Evolutionary conservation across 139 green algal genomes (phyloP), one percentile per base, ranked within the genome.

Genomic region (Chlorella sp.): DNA sequence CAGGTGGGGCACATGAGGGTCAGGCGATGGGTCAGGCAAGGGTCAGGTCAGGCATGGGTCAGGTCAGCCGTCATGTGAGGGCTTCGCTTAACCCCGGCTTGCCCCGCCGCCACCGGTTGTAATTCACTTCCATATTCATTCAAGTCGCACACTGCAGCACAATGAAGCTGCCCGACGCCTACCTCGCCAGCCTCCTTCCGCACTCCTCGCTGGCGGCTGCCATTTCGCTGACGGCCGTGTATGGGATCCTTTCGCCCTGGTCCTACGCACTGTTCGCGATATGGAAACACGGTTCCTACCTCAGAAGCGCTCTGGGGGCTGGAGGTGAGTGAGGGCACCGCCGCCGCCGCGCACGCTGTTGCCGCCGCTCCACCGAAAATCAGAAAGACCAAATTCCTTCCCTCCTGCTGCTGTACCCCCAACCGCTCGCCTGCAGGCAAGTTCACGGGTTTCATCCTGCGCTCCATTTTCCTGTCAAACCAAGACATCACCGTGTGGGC

Each of bases 361-460:
- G 36, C 39, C 36, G 78, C 78, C 7, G 80, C 80, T 26, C 42
- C n/a, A 19, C 21, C 39, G 42, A 19, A 15, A 15, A 30, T 11
- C 36, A 48, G 24, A 32, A 14, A 26, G 18, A 16, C 16, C 9
- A 9, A 48, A 53, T 28, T 61, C 37, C 16, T 83, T 9, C 36
- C 16, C 37, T 19, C n/a, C 37, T n/a, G 5, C 80, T 42, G 18
- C 16, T 34, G 68, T 22, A 32, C 1, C 39, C 0, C 11, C 1
- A 26, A 1, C 71, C 0, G 12, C 40, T 32, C 11, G 22, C 61
- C 12, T 57, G 84, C 84, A 88, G 84, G 84, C 15, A 81, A 81
- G 30, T 88, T 88, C 69, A 53, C 22, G 30, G 84, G 84, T 28
- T 88, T 88, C 19, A 5, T 81, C 40, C 66, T 88, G 39, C 84